Evolutionary conservation across 1,284 basidiomycete species (phyloP).

Genomic region (Coniferiporia sulphurascens): DNA sequence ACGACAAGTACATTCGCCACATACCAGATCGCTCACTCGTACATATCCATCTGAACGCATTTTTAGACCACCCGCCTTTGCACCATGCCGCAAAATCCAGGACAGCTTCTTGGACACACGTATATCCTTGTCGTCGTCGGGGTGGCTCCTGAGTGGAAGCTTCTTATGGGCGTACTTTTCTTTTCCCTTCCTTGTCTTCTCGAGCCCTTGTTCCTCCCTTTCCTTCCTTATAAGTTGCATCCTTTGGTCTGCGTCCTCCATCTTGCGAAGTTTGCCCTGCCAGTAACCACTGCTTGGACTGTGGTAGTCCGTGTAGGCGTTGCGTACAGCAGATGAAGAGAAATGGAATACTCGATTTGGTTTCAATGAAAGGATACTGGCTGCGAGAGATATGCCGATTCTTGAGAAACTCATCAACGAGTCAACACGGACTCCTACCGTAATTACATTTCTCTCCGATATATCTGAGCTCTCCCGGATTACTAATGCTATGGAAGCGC

Average conservation of each 20-base stretch:
- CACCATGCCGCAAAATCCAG: conserved; percentile 69
- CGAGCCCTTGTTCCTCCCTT: background rate
- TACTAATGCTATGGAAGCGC: too few species aligned
- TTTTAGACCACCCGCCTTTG: conserved; percentile 50
- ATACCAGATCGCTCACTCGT: conserved; percentile 53
- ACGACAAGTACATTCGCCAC: conserved; percentile 23
- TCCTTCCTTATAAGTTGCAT: background rate
- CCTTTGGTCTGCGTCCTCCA: background rate
- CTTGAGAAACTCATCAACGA: too few species aligned
- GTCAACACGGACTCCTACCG: too few species aligned
- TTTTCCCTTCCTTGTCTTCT: background rate
- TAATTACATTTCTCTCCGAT: too few species aligned
- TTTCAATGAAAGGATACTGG: too few species aligned
- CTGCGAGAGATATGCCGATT: too few species aligned
- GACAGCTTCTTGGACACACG: conserved; percentile 56
- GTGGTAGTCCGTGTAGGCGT: too few species aligned
- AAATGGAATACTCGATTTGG: too few species aligned
- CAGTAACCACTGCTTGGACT: background rate
- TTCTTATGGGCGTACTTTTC: conserved; percentile 3
- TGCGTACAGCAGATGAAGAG: too few species aligned
- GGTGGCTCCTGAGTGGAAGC: conserved; percentile 4
- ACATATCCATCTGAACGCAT: conserved; percentile 68
- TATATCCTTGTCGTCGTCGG: conserved; percentile 15
- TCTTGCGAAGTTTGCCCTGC: background rate
- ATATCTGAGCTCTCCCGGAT: too few species aligned